These are phyloP conservation scores for Morella rubra DNA, from an alignment of 306 rosid genomes.

Conservation along the genomic window DNA sequence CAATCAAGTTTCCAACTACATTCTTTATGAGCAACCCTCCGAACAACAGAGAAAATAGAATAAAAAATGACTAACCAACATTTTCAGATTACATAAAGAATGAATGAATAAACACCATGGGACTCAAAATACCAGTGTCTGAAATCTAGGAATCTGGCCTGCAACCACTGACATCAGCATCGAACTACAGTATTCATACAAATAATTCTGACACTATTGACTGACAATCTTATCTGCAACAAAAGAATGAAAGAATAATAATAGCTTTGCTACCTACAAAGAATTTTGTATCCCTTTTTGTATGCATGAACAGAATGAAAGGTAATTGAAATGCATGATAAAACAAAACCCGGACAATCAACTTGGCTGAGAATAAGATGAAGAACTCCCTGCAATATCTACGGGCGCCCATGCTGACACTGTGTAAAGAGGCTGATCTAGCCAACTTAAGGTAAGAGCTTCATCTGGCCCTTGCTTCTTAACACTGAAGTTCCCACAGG, in stretches of 20 bases:
- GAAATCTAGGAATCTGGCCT: constrained; percentile 28
- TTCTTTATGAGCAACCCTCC: background rate
- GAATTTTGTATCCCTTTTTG: constrained; percentile 51
- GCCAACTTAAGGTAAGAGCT: constrained; percentile 65
- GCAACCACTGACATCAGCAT: constrained; percentile 35
- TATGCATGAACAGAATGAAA: constrained; percentile 27
- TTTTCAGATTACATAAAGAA: constrained; percentile 54
- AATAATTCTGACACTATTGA: constrained; percentile 39
- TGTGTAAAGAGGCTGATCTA: constrained; percentile 69
- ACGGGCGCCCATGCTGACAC: constrained; percentile 85
- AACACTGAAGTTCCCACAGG: constrained; percentile 47
- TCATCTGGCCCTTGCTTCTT: constrained; percentile 54
- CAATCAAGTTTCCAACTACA: constrained; percentile 20
- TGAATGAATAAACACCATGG: constrained; percentile 47
- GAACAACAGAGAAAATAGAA: background rate
- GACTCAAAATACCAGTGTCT: constrained; percentile 39
- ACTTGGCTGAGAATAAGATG: constrained; percentile 64
- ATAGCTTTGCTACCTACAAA: constrained; percentile 59
- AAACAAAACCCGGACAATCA: constrained; percentile 21
- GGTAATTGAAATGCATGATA: background rate
- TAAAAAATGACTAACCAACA: constrained; percentile 33
- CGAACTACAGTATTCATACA: constrained; percentile 37
- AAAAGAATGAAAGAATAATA: constrained; percentile 81
- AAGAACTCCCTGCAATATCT: constrained; percentile 61
- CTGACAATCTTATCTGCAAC: constrained; percentile 59